Evolutionary conservation across 257 asterid species (phyloP).

Genomic region (Penstemon davidsonii): DNA sequence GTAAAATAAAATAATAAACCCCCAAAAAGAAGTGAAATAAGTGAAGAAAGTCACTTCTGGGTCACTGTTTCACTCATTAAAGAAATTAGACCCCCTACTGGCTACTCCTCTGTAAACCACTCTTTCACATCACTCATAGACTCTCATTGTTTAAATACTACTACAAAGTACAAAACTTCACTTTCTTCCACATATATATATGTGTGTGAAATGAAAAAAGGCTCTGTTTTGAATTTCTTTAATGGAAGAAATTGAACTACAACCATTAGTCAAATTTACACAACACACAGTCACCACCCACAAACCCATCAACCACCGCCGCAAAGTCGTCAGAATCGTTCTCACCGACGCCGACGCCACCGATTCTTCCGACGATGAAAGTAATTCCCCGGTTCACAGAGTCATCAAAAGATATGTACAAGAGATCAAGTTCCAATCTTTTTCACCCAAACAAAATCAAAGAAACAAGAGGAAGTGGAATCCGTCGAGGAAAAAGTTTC

Average conservation of each 20-base stretch:
- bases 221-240: background rate
- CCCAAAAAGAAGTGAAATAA: too few relatives aligned
- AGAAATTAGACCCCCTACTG: too few relatives aligned
- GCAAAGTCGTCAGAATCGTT: constrained; percentile 44
- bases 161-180: too few relatives aligned
- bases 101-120: too few relatives aligned
- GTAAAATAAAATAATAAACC: too few relatives aligned
- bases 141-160: too few relatives aligned
- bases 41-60: too few relatives aligned
- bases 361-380: constrained; percentile 50
- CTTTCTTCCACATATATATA: too few relatives aligned
- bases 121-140: too few relatives aligned
- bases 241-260: background rate
- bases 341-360: constrained; percentile 76
- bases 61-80: too few relatives aligned
- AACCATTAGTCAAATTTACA: constrained; percentile 34
- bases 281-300: constrained; percentile 51
- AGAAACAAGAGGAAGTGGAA: constrained; percentile 7
- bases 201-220: background rate
- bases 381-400: background rate
- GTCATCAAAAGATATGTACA: constrained; percentile 44
- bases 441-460: background rate
- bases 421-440: constrained; percentile 46
- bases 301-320: constrained; percentile 35
- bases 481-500: constrained; percentile 44